phyloP scores from a whole-genome alignment of 352 stramenopile genomes.

The Phytophthora pini region DNA sequence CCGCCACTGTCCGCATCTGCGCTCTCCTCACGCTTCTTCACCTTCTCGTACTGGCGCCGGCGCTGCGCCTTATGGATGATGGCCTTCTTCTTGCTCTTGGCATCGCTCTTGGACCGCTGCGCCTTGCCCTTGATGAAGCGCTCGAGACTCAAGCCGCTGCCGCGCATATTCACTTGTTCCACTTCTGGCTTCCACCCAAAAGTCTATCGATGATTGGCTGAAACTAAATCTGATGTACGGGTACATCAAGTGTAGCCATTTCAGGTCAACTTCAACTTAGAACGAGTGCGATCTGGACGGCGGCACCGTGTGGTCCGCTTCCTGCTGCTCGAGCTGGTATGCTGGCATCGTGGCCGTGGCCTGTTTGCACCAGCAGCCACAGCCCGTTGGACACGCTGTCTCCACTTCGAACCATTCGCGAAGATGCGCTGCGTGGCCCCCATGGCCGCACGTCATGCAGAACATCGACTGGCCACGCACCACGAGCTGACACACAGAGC shows the following conservation, averaged over 20 bases:
- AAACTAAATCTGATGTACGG: neutral
- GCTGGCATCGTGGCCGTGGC: slow-evolving; percentile 56
- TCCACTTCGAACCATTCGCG: slow-evolving; percentile 82
- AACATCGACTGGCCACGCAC: slow-evolving; percentile 89
- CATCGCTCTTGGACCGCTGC: slow-evolving; percentile 77
- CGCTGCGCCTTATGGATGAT: slow-evolving; percentile 85
- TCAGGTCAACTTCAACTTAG: slow-evolving; percentile 29
- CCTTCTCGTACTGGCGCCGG: slow-evolving; percentile 82
- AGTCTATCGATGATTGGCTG: slow-evolving; percentile 19
- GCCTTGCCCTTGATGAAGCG: slow-evolving; percentile 89
- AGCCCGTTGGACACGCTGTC: slow-evolving; percentile 80
- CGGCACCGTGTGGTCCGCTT: slow-evolving; percentile 32
- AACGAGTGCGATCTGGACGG: slow-evolving; percentile 79
- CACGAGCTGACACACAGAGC: slow-evolving; percentile 83
- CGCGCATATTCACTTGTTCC: slow-evolving; percentile 39
- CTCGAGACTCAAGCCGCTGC: slow-evolving; percentile 85
- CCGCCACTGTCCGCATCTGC: slow-evolving; percentile 26
- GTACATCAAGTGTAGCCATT: slow-evolving; percentile 30
- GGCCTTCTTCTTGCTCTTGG: slow-evolving; percentile 85
- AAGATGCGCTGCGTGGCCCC: slow-evolving; percentile 74
- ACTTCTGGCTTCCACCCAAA: slow-evolving; percentile 24
- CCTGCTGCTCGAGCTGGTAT: slow-evolving; percentile 34
- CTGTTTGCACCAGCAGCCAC: slow-evolving; percentile 88
- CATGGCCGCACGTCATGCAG: slow-evolving; percentile 86
- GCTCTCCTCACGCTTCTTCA: slow-evolving; percentile 68